Percentiles rank a stretch among this genome's conserved stretches.
Evolutionary conservation across 805 yeast genomes (phyloP).

Genomic region (Danielozyma ontarioensis): DNA sequence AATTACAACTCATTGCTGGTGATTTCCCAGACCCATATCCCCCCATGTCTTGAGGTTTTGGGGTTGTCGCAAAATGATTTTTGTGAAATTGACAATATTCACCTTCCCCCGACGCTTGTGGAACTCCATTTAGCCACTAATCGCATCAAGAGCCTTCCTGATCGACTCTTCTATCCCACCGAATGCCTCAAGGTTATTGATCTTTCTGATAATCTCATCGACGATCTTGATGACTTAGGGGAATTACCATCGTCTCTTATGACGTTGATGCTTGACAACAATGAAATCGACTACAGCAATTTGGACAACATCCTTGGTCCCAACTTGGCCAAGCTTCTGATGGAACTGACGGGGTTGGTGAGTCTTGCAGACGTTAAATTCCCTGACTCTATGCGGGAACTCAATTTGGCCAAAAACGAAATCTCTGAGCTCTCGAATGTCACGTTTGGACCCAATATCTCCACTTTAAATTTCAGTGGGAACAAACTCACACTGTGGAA

Average conservation of each 20-base stretch:
- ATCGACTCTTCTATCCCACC: slow-evolving; percentile 8
- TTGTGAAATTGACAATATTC: slow-evolving; percentile 4
- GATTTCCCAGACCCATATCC: slow-evolving; percentile 6
- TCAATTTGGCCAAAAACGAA: slow-evolving; percentile 12
- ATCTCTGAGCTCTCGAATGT: slow-evolving; percentile 9
- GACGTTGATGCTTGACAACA: slow-evolving; percentile 13
- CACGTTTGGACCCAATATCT: slow-evolving; percentile 8
- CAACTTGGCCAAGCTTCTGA: slow-evolving; percentile 10
- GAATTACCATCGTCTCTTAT: slow-evolving; percentile 10
- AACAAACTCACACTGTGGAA: background rate
- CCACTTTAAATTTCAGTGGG: slow-evolving; percentile 2
- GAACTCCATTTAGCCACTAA: slow-evolving; percentile 11
- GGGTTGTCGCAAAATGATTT: slow-evolving; percentile 11
- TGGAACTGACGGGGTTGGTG: slow-evolving; percentile 16
- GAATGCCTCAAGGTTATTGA: slow-evolving; percentile 6
- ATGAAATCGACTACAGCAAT: slow-evolving; percentile 15
- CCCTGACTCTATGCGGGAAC: slow-evolving; percentile 9
- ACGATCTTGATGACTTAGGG: slow-evolving; percentile 21
- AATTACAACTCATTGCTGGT: slow-evolving; percentile 9
- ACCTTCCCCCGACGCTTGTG: slow-evolving; percentile 8
- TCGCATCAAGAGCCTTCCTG: slow-evolving; percentile 9
- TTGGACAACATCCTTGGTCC: slow-evolving; percentile 12
- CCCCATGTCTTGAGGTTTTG: slow-evolving; percentile 8
- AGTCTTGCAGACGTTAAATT: slow-evolving; percentile 9
- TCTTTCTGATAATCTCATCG: slow-evolving; percentile 13